Evolutionary conservation across 2,329 filamentous ascomycete genomes (phyloP).

Genomic region (Bipolaris gigantea): DNA sequence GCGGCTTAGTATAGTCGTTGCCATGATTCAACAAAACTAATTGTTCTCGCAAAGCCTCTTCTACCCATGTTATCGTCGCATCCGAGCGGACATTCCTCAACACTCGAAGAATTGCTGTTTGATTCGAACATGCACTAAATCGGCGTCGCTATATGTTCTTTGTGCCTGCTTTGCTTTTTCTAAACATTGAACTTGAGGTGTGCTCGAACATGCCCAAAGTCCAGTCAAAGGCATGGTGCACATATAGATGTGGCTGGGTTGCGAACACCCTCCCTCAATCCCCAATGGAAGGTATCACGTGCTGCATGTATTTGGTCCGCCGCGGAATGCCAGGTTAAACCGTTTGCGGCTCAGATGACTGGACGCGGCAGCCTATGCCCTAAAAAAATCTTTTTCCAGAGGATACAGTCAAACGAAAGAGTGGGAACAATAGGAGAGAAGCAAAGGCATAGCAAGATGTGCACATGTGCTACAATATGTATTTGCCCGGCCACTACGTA

Average conservation of each 20-base stretch:
- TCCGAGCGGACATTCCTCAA: not conserved
- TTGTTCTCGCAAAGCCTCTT: not conserved
- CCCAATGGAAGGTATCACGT: not conserved
- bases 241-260: no score
- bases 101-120: not conserved
- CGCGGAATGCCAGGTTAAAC: not conserved
- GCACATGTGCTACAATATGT: not conserved
- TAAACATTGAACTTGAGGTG: not conserved
- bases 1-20: slow-evolving; percentile 19
- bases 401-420: no score
- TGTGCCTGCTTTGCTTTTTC: slow-evolving; percentile 22
- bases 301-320: not conserved
- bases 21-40: not conserved
- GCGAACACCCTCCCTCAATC: no score
- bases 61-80: not conserved
- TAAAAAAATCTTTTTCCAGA: not conserved
- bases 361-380: not conserved
- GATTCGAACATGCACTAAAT: not conserved
- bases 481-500: not conserved
- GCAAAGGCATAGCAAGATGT: no score
- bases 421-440: no score
- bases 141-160: slow-evolving; percentile 18
- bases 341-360: not conserved
- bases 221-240: not conserved
- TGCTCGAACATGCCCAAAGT: slow-evolving; percentile 6